Conservation (phyloP, 805 yeast genomes). For the Cephaloascus fragrans region DNA sequence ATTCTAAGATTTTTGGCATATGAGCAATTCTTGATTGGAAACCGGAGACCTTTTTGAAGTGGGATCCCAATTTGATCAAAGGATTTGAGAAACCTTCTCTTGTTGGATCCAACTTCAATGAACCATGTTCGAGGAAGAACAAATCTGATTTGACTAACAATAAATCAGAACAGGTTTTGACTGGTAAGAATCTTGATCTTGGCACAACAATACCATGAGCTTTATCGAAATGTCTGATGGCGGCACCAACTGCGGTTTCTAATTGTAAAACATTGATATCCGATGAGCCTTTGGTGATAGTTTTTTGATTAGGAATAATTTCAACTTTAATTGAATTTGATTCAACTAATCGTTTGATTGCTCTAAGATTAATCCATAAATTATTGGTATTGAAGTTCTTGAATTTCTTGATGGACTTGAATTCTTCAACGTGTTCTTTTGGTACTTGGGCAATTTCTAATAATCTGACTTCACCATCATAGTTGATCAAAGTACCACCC, state of each 20-base stretch:
- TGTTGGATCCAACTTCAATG: conserved; percentile 70
- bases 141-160: conserved; percentile 91
- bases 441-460: conserved; percentile 98
- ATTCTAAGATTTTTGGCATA: conserved; percentile 92
- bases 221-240: conserved; percentile 87
- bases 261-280: conserved; percentile 86
- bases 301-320: conserved; percentile 90
- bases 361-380: conserved; percentile 92
- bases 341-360: conserved; percentile 87
- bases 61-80: conserved; percentile 90
- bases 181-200: conserved; percentile 95
- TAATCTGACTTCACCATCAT: conserved; percentile 88
- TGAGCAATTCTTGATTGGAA: conserved; percentile 87
- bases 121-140: conserved; percentile 85
- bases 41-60: conserved; percentile 89
- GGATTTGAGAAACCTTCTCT: conserved; percentile 92
- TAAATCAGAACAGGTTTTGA: conserved; percentile 93
- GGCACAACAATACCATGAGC: conserved; percentile 99
- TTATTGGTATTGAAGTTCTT: conserved; percentile 97
- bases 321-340: conserved; percentile 76
- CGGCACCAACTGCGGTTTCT: conserved; percentile 99
- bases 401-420: conserved; percentile 95
- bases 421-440: conserved; percentile 95
- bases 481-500: conserved; percentile 97
- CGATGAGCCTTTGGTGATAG: conserved; percentile 64